Evolutionary conservation across 192 early-diverging fungal species (phyloP), one percentile per base, ranked within the genome.

Genomic region (Coemansia sp.): DNA sequence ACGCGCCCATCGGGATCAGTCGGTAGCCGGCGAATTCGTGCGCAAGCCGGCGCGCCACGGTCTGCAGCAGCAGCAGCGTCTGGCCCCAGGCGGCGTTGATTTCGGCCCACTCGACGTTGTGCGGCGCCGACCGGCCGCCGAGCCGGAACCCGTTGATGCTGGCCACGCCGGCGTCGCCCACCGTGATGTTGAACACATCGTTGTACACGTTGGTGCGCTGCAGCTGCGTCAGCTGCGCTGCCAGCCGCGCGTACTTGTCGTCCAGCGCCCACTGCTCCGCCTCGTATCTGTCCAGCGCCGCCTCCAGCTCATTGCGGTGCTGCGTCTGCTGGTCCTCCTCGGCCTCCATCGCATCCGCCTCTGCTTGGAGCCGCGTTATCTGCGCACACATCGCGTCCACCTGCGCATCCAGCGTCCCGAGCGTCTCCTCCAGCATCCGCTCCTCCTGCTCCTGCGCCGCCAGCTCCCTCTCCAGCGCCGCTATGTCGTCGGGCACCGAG

Each of bases 51-150:
- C 89, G 88, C 10, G 94, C 94, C 22, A 97, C 86, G 0, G 93
- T 94, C 73, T 95, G 91, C 21, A 98, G 67, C 61, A 98, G 78
- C 21, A 98, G 76, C 41, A 94, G 63, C 6, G 92, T 86, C 68
- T 96, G 95, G 18, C 97, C 97, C 91, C 94, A 91, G 2, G 92
- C 97, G 0, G 97, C 94, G 81, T 98, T 98, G 62, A 98, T 95
- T 81, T 98, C 97, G 22, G 77, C 84, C 97, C 97, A 98, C 43
- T 97, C 95, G 39, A 98, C 94, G 41, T 84, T 86, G 67, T 92
- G 87, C 6, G 82, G 79, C 10, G 89, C 86, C 11, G 94, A 84
- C 22, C 93, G 86, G 9, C 82, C 77, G 18, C 96, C 96, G 46
- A 98, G 70, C 21, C 96, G 84, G 63, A 95, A 94, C 1, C 94